Percentiles rank a stretch among this genome's conserved stretches.
Conservation (phyloP, 176 grass and related monocot species). For the Rhynchospora pubera region DNA sequence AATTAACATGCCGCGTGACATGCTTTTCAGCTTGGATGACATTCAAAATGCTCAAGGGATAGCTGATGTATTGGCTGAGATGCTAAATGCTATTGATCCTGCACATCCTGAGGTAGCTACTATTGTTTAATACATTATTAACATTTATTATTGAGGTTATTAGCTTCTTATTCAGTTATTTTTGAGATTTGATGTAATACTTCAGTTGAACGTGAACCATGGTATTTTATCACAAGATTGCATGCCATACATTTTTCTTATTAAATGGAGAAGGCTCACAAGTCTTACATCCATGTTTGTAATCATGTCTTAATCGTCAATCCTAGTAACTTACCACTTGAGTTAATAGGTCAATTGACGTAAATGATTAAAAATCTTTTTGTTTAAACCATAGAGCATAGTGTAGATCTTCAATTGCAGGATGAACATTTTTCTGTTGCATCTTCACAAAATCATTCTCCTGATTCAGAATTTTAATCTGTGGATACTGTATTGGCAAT, state of each 20-base stretch:
- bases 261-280: neutral
- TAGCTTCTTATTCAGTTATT: neutral
- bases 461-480: neutral
- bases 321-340: neutral
- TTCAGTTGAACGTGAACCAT: neutral
- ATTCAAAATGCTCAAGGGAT: constrained; percentile 93
- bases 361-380: neutral
- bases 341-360: neutral
- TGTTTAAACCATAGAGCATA: neutral
- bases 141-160: neutral
- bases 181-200: neutral
- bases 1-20: neutral
- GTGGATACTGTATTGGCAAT: neutral
- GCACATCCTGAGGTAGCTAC: constrained; percentile 62
- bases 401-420: neutral
- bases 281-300: neutral
- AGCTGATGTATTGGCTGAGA: constrained; percentile 84
- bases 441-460: neutral
- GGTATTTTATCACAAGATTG: neutral
- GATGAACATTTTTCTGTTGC: neutral
- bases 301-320: neutral
- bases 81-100: constrained; percentile 92
- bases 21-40: constrained; percentile 54
- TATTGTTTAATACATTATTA: neutral
- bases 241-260: constrained; percentile 7